Percentiles rank a stretch among this genome's conserved stretches.
phyloP scores from a whole-genome alignment of 1,284 basidiomycete genomes.

The Leccinum angustisporum region DNA sequence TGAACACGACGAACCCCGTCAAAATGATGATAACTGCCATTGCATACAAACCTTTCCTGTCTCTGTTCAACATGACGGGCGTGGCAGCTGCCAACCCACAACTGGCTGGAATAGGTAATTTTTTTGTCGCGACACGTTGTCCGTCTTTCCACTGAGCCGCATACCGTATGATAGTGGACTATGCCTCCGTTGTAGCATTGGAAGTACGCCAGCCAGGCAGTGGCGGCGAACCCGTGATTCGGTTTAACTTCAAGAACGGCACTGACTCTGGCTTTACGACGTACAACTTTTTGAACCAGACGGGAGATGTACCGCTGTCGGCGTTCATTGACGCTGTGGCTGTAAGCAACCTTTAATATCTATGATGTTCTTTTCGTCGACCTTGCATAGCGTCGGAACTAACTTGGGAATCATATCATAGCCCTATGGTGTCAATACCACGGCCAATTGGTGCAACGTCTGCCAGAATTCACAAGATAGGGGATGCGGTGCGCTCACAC shows the following conservation, averaged over 20 bases:
- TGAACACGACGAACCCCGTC: constrained; percentile 57
- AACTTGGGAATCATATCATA: constrained; percentile 23
- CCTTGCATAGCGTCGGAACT: background rate
- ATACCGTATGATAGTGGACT: constrained; percentile 52
- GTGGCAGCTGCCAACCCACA: constrained; percentile 50
- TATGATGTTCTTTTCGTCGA: background rate
- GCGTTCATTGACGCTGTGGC: constrained; percentile 53
- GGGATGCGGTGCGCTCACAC: constrained; percentile 52
- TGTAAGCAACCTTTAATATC: constrained; percentile 32
- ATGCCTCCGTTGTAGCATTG: constrained; percentile 67
- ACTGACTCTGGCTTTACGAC: constrained; percentile 54
- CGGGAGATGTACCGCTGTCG: constrained; percentile 57
- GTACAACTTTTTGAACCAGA: constrained; percentile 62
- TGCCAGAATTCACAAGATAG: constrained; percentile 57
- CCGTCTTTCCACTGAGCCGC: constrained; percentile 6
- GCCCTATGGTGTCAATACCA: constrained; percentile 52
- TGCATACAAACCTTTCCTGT: constrained; percentile 83
- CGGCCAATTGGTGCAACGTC: constrained; percentile 56
- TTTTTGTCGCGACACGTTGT: constrained; percentile 13
- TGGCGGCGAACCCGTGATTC: constrained; percentile 53
- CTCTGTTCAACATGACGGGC: constrained; percentile 77
- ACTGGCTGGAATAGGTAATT: constrained; percentile 62
- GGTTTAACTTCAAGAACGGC: constrained; percentile 82
- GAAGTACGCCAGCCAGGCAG: constrained; percentile 59
- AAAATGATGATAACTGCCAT: constrained; percentile 66